Evolutionary conservation across 1,139 yeast species (phyloP).

Genomic region (Schwanniomyces etchellsii): DNA sequence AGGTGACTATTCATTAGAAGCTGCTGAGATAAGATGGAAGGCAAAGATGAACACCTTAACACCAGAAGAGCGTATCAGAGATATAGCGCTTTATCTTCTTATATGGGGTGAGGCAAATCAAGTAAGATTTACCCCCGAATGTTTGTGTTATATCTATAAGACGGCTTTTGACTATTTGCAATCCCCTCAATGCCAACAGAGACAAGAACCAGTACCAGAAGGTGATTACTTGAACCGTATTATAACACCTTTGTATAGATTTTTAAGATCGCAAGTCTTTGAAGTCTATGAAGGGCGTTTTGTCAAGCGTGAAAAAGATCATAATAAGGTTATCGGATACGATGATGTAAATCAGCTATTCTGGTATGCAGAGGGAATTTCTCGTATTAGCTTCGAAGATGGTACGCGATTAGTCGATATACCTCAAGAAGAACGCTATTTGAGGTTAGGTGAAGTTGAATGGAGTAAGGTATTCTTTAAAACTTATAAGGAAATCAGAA

Average conservation of each 20-base stretch:
- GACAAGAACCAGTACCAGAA: constrained; percentile 87
- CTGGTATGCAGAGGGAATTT: constrained; percentile 99
- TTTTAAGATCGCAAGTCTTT: constrained; percentile 90
- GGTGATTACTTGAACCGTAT: constrained; percentile 93
- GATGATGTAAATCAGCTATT: constrained; percentile 98
- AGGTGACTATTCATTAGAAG: constrained; percentile 68
- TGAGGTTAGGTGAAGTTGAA: constrained; percentile 84
- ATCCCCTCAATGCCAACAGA: constrained; percentile 87
- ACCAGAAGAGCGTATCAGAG: constrained; percentile 78
- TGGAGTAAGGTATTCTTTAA: constrained; percentile 94
- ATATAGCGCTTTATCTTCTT: constrained; percentile 73
- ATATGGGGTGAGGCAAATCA: constrained; percentile 99
- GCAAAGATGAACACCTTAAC: constrained; percentile 43
- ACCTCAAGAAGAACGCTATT: constrained; percentile 84
- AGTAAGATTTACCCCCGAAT: constrained; percentile 91
- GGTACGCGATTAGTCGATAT: constrained; percentile 88
- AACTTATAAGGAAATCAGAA: constrained; percentile 93
- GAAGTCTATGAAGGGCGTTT: constrained; percentile 93
- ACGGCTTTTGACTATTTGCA: constrained; percentile 84
- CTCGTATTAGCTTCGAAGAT: constrained; percentile 85
- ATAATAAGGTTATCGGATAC: constrained; percentile 89
- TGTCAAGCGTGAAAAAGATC: constrained; percentile 96
- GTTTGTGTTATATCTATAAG: constrained; percentile 87
- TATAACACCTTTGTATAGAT: constrained; percentile 87
- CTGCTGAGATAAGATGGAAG: constrained; percentile 48